Evolutionary conservation across 768 basidiomycete genomes (phyloP), one percentile per base, ranked within the genome.

Genomic region (Naganishia randhawae): DNA sequence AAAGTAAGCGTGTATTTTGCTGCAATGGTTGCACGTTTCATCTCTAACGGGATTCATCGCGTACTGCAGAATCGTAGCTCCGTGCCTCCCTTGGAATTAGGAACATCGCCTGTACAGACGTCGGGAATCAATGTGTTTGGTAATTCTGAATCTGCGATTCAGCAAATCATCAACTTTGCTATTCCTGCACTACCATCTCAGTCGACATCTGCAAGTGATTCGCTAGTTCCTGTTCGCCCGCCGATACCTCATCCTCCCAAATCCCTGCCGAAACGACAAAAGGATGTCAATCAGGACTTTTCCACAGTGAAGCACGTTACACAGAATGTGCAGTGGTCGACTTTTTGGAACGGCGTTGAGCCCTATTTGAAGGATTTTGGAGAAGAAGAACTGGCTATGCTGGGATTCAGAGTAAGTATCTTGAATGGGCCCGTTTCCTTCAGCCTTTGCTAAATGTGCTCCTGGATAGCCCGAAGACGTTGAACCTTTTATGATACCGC

Each of bases 381-480:
- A 70, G 96, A 98, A 80, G 96, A 98, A 79, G 96, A 99, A 76
- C 82, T 98, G 32, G 95, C 95, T 2, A 94, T 92, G 80, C 84
- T 99, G 63, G 89, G 91, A 69, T 90, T 90, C 74, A 88, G 88
- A 13, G 90, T 85, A 50, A 52, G 80, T 72, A 19, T n/a, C 48
- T 50, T 35, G 48, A 27, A 33, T 31, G n/a, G n/a, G 19, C 42
- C 33, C 50, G 27, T 22, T 53, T 27, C 14, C 51, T 22, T 63
- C 19, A 48, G 31, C 1, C 17, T 8, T 10, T 6, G 37, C 10
- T 31, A 14, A 35, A 17, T 29, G 11, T 64, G 51, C 22, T 82
- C n/a, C n/a, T 80, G 80, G 17, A 39, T 22, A 61, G 57, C 81
- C 67, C n/a, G 93, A 97, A 74, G 93, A 96, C 70, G 83, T 90